These are phyloP conservation scores for Cutaneotrichosporon sp. DNA, from an alignment of 1,284 basidiomycete genomes.

Conservation along the genomic window DNA sequence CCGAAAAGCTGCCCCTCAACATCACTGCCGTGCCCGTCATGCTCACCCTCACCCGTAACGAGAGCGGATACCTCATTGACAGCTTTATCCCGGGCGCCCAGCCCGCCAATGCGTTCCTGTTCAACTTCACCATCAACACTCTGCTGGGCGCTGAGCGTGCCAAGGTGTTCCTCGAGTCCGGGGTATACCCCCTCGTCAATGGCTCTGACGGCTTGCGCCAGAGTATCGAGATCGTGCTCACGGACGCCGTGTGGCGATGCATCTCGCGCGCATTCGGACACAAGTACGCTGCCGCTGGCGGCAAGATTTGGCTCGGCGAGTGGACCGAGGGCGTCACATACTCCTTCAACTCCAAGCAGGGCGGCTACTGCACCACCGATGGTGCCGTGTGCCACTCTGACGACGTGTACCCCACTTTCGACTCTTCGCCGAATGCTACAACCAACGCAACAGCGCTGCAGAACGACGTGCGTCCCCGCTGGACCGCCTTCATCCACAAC, in stretches of 20 bases:
- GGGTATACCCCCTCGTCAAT: slow-evolving; percentile 53
- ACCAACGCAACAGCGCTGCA: neutral
- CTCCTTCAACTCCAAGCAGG: slow-evolving; percentile 53
- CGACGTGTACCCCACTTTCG: slow-evolving; percentile 42
- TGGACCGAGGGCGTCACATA: slow-evolving; percentile 66
- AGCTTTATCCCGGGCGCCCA: slow-evolving; percentile 39
- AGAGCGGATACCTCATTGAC: neutral
- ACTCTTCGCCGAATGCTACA: slow-evolving; percentile 10
- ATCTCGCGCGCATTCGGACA: slow-evolving; percentile 64
- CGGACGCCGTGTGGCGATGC: slow-evolving; percentile 57
- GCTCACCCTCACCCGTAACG: neutral
- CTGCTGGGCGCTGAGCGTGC: slow-evolving; percentile 53
- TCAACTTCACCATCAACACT: slow-evolving; percentile 44
- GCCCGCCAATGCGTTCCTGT: slow-evolving; percentile 34
- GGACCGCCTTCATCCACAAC: slow-evolving; percentile 35
- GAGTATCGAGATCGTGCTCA: slow-evolving; percentile 59
- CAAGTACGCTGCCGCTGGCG: slow-evolving; percentile 61
- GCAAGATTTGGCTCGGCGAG: slow-evolving; percentile 63
- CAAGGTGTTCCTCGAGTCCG: slow-evolving; percentile 51
- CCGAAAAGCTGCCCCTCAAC: neutral
- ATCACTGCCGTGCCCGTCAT: neutral
- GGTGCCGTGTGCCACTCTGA: slow-evolving; percentile 44
- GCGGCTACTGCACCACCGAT: slow-evolving; percentile 19
- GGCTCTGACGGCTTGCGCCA: slow-evolving; percentile 48
- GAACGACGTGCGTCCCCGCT: slow-evolving; percentile 22